Evolutionary conservation across 225 moss, liverwort and hornwort species (phyloP), one percentile per base, ranked within the genome.

Genomic region (Pseudisothecium myosuroides): DNA sequence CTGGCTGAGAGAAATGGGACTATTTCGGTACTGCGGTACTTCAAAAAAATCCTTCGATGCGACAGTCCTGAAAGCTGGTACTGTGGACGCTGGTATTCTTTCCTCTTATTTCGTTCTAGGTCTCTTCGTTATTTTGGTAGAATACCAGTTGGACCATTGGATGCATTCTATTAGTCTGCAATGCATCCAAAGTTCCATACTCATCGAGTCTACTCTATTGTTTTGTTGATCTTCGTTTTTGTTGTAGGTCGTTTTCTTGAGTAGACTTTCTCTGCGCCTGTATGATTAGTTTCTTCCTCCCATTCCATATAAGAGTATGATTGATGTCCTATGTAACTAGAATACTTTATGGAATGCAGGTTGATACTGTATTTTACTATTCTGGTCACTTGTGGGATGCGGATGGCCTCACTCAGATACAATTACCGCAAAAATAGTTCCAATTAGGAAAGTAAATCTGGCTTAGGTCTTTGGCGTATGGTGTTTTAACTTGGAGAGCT

Each of bases 1-100:
- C 90, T 96, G 85, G 94, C 90, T 59, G 97, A 96, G 86, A 95
- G 92, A 89, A 93, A 94, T 89, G 94, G 97, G 14, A 92, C 93
- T 74, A 94, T 96, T 81, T 93, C 93, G 41, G 88, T 94, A 8
- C 91, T 96, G n/a, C 96, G 95, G 73, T 92, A 20, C 72, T 85
- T 50, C 81, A 37, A 83, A 82, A 80, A 91, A 91, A 66, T 59
- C 80, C 77, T 87, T 87, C 37, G 91, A 88, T 91, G 79, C 91
- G 74, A 58, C 76, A 61, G 83, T 90, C 55, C 85, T 89, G 49
- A 93, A 91, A 89, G 88, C 93, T 80, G 89, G 91, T 75, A 90
- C 87, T 52, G 68, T 83, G 80, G 87, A 92, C 69, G 45, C 45
- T 45, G 90, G 49, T 49, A 49, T 49, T 49, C 9, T 49, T 9